Percentiles rank a stretch among this genome's conserved stretches.
phyloP scores from a whole-genome alignment of 345 rosid genomes.

The Gossypium sturtianum region DNA sequence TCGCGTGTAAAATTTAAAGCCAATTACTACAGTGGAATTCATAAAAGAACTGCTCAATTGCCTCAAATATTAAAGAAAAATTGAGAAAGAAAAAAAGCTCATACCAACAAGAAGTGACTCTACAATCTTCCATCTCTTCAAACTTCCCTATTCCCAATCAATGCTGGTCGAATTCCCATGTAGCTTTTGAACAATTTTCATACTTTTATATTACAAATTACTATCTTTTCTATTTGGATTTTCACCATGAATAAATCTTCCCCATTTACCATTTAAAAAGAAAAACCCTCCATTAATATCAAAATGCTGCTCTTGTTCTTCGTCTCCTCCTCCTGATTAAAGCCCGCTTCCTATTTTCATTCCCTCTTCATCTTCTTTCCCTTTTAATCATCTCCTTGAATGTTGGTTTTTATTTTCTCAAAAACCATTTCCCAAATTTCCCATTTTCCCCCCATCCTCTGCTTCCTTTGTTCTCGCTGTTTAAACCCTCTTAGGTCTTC shows the following conservation, averaged over 20 bases:
- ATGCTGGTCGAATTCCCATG: background rate
- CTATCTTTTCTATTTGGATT: background rate
- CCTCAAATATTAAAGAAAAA: too few species aligned
- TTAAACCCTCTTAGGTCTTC: conserved; percentile 5
- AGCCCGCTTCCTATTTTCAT: background rate
- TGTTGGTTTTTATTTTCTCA: background rate
- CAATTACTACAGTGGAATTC: too few species aligned
- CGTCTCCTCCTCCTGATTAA: background rate
- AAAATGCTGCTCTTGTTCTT: background rate
- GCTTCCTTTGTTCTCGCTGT: background rate
- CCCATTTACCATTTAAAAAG: background rate
- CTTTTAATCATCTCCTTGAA: background rate
- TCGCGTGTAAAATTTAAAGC: too few species aligned
- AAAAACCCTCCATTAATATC: background rate
- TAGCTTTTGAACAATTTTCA: background rate
- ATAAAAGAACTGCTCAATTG: too few species aligned
- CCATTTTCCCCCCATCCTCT: background rate
- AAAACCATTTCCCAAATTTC: background rate
- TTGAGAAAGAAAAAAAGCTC: background rate
- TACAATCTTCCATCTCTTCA: background rate
- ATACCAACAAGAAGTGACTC: background rate
- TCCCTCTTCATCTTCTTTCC: background rate
- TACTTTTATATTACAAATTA: background rate
- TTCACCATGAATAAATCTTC: background rate
- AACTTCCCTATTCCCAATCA: background rate